These are phyloP conservation scores for Dactylella cylindrospora DNA, from an alignment of 2,329 filamentous ascomycete species.

Conservation along the genomic window DNA sequence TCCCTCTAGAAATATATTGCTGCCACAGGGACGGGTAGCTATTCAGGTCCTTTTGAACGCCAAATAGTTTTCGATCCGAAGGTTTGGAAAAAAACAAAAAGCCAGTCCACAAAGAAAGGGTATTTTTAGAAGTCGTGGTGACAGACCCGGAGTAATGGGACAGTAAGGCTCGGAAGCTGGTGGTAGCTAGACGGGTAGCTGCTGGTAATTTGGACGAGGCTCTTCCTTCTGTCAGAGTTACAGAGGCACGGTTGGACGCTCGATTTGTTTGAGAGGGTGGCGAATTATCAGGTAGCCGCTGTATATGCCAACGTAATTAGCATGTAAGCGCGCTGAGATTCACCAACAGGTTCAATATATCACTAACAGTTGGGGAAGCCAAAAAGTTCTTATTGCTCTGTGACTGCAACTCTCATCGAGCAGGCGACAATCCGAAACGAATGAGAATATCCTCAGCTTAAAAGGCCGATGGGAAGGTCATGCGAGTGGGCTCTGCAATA, in stretches of 20 bases:
- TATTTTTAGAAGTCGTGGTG: neutral
- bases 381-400: neutral
- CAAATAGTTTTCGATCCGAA: no score
- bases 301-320: no score
- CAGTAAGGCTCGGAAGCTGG: no score
- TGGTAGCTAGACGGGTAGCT: no score
- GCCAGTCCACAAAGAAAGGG: neutral
- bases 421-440: constrained; percentile 1
- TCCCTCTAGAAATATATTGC: neutral
- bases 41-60: neutral
- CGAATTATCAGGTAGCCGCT: no score
- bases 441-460: constrained; percentile 9
- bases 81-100: neutral
- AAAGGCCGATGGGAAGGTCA: neutral
- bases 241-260: no score
- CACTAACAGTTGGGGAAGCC: no score
- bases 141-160: no score
- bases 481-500: constrained; percentile 20
- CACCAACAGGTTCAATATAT: constrained; percentile 4
- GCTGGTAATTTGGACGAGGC: no score
- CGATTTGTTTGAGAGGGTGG: no score
- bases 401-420: constrained; percentile 4
- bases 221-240: no score
- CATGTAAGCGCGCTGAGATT: constrained; percentile 9
- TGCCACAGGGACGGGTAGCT: neutral